Percentiles rank a stretch among this genome's conserved stretches.
Evolutionary conservation across 257 asterid genomes (phyloP).

Genomic region (Cruciata laevipes): DNA sequence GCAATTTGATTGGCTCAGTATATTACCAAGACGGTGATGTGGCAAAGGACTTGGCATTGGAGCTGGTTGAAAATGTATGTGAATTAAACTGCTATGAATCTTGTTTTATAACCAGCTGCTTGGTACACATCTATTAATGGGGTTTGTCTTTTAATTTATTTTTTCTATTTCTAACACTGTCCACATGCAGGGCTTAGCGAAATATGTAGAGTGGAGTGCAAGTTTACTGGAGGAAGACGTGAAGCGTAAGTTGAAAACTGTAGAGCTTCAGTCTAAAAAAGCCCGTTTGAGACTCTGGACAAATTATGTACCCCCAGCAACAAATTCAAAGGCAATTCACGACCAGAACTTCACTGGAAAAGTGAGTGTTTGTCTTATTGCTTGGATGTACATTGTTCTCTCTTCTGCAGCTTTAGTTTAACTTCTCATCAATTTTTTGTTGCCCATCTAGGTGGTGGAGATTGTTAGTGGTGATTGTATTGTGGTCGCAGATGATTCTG

Average conservation of each 20-base stretch:
- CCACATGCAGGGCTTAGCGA: slow-evolving; percentile 65
- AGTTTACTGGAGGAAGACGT: slow-evolving; percentile 69
- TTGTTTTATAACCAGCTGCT: background rate
- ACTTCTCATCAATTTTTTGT: background rate
- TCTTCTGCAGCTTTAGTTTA: slow-evolving; percentile 5
- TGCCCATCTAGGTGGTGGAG: slow-evolving; percentile 71
- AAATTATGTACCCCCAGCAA: slow-evolving; percentile 72
- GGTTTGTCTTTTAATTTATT: background rate
- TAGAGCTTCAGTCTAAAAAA: slow-evolving; percentile 92
- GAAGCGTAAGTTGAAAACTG: slow-evolving; percentile 59
- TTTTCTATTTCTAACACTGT: background rate
- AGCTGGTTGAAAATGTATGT: slow-evolving; percentile 84
- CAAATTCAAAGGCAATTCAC: slow-evolving; percentile 92
- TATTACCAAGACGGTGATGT: slow-evolving; percentile 86
- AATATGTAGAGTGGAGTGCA: slow-evolving; percentile 93
- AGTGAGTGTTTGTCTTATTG: slow-evolving; percentile 30
- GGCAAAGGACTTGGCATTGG: slow-evolving; percentile 81
- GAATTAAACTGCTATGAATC: too few species aligned
- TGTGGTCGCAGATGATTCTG: slow-evolving; percentile 80
- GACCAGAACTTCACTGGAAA: slow-evolving; percentile 93
- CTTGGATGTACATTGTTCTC: background rate
- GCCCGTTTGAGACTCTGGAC: slow-evolving; percentile 71
- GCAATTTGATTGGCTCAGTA: slow-evolving; percentile 82
- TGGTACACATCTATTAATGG: background rate
- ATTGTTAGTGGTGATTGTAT: slow-evolving; percentile 87